Conservation (phyloP, 495 filamentous ascomycete genomes). For the Aspergillus panamensis region DNA sequence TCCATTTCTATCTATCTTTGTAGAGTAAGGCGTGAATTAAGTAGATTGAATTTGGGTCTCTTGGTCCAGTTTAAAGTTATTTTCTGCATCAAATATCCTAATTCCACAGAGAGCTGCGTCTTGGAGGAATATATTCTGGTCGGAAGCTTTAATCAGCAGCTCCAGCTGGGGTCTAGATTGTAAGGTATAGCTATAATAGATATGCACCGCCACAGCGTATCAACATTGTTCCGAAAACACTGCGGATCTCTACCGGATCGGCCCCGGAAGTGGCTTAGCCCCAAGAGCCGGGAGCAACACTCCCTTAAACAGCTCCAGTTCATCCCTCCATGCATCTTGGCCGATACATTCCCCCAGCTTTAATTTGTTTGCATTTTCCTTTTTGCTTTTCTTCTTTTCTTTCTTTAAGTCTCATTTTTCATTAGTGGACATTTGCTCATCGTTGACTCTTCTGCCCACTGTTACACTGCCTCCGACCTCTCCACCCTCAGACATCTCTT, state of each 20-base stretch:
- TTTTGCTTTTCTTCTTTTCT: not conserved
- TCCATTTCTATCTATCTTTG: too few species aligned
- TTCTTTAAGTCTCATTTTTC: not conserved
- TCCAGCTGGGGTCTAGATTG: not conserved
- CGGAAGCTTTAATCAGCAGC: too few species aligned
- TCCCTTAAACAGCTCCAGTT: slow-evolving; percentile 12
- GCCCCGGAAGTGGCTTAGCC: slow-evolving; percentile 35
- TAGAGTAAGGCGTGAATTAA: too few species aligned
- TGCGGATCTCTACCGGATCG: slow-evolving; percentile 29
- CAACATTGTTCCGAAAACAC: slow-evolving; percentile 30
- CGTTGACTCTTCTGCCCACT: not conserved
- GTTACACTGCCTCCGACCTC: slow-evolving; percentile 5
- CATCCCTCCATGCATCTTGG: not conserved
- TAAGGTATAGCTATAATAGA: too few species aligned
- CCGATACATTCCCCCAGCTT: not conserved
- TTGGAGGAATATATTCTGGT: too few species aligned
- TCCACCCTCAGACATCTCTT: slow-evolving; percentile 9
- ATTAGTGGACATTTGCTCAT: not conserved
- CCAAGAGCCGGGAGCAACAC: slow-evolving; percentile 20
- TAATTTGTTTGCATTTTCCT: slow-evolving; percentile 1
- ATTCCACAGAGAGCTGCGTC: too few species aligned
- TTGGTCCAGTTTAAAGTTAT: too few species aligned
- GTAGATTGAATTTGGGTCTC: too few species aligned
- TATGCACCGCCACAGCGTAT: slow-evolving; percentile 37
- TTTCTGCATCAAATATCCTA: too few species aligned